Evolutionary conservation across 2,329 filamentous ascomycete species (phyloP).

Genomic region (Diaporthe ampelina): DNA sequence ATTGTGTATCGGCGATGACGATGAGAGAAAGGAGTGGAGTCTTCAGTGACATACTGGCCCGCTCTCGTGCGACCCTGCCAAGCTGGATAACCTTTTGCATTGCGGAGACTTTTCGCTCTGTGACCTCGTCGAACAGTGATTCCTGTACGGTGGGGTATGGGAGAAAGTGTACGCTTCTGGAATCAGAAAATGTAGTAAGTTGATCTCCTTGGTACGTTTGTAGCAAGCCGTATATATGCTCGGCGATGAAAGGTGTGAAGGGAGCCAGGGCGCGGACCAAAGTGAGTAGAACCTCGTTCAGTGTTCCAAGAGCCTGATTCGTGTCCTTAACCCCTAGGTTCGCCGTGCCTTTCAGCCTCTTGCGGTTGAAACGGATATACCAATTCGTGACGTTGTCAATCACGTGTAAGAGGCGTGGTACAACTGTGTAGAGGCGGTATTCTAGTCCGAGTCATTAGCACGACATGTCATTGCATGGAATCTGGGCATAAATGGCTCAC

Average conservation of each 20-base stretch:
- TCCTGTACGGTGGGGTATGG: constrained; percentile 88
- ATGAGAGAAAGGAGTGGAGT: constrained; percentile 90
- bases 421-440: constrained; percentile 89
- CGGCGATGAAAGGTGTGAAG: constrained; percentile 94
- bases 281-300: constrained; percentile 93
- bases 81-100: constrained; percentile 98
- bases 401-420: constrained; percentile 83
- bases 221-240: constrained; percentile 90
- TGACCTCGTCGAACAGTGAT: constrained; percentile 86
- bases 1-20: constrained; percentile 85
- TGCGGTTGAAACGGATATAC: constrained; percentile 96
- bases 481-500: constrained; percentile 52
- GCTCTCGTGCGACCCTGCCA: constrained; percentile 86
- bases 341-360: constrained; percentile 89
- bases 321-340: constrained; percentile 88
- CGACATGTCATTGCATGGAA: constrained; percentile 49
- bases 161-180: constrained; percentile 91
- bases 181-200: constrained; percentile 72
- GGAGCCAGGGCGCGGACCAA: constrained; percentile 89
- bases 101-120: constrained; percentile 86
- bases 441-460: constrained; percentile 53
- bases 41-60: constrained; percentile 87
- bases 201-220: constrained; percentile 83
- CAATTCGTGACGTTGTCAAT: constrained; percentile 98
- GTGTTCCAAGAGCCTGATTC: constrained; percentile 88